phyloP scores from a whole-genome alignment of 108 stramenopile genomes.

The Chaetoceros muelleri region DNA sequence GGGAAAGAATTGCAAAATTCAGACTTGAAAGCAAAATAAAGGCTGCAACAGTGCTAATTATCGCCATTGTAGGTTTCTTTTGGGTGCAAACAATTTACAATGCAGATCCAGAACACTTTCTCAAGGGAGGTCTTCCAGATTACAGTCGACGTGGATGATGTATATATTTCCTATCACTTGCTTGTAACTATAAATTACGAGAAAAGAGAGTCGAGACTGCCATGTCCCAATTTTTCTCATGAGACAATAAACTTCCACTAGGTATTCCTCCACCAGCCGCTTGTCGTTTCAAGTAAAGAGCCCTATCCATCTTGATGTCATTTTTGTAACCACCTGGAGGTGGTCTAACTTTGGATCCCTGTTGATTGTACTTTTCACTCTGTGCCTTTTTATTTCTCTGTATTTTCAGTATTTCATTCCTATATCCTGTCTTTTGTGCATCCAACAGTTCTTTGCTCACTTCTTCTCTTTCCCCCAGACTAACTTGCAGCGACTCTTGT shows the following conservation, averaged over 20 bases:
- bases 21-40: constrained; percentile 10
- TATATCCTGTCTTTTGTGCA: constrained; percentile 83
- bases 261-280: constrained; percentile 75
- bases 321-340: constrained; percentile 57
- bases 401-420: constrained; percentile 65
- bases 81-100: neutral
- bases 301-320: constrained; percentile 58
- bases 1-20: constrained; percentile 16
- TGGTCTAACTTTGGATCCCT: constrained; percentile 54
- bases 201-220: constrained; percentile 65
- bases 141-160: neutral
- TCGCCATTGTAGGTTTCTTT: neutral
- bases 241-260: constrained; percentile 55
- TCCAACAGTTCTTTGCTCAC: constrained; percentile 64
- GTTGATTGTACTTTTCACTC: constrained; percentile 13
- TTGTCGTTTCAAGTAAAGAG: constrained; percentile 72
- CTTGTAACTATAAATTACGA: neutral
- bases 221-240: constrained; percentile 76
- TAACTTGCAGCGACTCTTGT: constrained; percentile 70
- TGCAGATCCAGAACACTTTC: neutral
- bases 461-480: constrained; percentile 80
- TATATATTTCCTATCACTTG: neutral
- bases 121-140: neutral
- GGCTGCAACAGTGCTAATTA: neutral
- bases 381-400: constrained; percentile 51